These are phyloP conservation scores for Lagerstroemia speciosa DNA, from an alignment of 345 rosid genomes.

Conservation along the genomic window DNA sequence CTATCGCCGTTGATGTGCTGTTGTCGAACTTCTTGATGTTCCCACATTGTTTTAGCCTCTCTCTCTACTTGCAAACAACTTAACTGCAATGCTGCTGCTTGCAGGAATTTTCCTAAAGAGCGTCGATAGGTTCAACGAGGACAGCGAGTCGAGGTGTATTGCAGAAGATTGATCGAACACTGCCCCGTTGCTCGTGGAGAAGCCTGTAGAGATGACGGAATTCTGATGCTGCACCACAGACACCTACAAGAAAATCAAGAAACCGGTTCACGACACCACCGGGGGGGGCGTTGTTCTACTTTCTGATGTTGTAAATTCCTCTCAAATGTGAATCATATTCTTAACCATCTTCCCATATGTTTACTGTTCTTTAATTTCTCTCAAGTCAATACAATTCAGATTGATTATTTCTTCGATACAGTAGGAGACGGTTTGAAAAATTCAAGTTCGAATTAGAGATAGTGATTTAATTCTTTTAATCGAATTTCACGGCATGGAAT, in stretches of 20 bases:
- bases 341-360: background rate
- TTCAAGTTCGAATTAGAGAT: too few relatives aligned
- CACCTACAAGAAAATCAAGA: background rate
- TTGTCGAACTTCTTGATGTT: background rate
- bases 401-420: background rate
- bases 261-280: background rate
- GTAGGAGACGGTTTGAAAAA: too few relatives aligned
- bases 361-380: background rate
- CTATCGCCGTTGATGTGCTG: background rate
- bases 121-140: conserved; percentile 70
- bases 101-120: conserved; percentile 63
- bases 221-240: background rate
- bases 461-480: background rate
- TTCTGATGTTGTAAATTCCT: background rate
- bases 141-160: conserved; percentile 24
- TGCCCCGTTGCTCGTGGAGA: conserved; percentile 48
- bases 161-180: conserved; percentile 27
- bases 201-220: conserved; percentile 13
- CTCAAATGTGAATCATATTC: background rate
- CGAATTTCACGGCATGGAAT: background rate
- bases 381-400: background rate
- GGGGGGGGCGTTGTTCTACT: background rate
- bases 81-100: background rate
- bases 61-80: background rate
- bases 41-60: background rate